These are phyloP conservation scores for Mycena chlorophos DNA, from an alignment of 768 basidiomycete genomes.

Conservation along the genomic window DNA sequence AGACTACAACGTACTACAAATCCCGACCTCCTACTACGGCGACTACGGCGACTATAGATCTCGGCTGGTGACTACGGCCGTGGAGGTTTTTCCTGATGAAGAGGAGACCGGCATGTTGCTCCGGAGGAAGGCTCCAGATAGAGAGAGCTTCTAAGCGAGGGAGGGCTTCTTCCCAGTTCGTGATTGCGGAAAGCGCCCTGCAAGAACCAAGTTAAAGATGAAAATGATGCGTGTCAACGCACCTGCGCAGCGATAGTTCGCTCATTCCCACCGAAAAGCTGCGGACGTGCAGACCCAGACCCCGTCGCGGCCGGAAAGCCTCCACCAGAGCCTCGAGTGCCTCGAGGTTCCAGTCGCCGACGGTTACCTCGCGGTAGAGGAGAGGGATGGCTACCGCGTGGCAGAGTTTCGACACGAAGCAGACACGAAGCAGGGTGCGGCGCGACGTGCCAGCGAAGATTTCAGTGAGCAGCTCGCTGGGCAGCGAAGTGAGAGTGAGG, in stretches of 20 bases:
- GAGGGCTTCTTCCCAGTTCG: background rate
- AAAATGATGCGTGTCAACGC: background rate
- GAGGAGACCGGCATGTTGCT: background rate
- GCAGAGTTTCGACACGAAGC: background rate
- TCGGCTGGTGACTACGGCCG: background rate
- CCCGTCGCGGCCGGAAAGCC: background rate
- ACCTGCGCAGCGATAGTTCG: too few species aligned
- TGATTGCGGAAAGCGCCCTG: background rate
- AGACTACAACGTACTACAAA: background rate
- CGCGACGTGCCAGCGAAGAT: background rate
- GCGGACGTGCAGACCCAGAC: background rate
- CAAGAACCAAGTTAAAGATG: background rate
- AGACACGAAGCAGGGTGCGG: background rate
- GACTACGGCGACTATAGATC: background rate
- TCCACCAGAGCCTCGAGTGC: background rate
- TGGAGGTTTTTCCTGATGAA: background rate
- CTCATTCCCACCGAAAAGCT: background rate
- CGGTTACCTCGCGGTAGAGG: background rate
- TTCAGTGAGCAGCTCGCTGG: background rate
- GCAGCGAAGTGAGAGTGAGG: background rate
- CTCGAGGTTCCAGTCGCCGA: background rate
- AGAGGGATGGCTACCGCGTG: background rate
- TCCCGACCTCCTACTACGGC: background rate
- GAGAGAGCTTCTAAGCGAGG: background rate
- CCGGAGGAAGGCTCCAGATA: background rate